Evolutionary conservation across 169 alveolate genomes (phyloP).

Genomic region (Blepharisma undulans): DNA sequence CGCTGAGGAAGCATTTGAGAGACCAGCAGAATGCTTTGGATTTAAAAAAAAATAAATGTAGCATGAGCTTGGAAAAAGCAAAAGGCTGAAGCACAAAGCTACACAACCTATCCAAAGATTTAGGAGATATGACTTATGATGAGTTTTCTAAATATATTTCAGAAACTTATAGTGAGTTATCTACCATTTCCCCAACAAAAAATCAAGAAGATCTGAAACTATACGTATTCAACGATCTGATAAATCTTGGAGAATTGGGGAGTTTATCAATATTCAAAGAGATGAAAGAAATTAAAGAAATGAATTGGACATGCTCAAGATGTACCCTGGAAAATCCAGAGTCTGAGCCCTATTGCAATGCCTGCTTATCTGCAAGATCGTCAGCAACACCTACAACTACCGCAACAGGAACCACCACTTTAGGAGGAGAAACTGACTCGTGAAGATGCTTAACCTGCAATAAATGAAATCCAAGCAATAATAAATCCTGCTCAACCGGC

Average conservation of each 20-base stretch:
- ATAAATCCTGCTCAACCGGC: too few species aligned
- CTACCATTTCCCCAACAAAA: not conserved
- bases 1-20: not conserved
- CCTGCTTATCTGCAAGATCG: not conserved
- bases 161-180: not conserved
- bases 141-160: not conserved
- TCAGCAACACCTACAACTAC: not conserved
- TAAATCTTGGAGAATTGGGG: not conserved
- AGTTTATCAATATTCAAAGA: not conserved
- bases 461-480: not conserved
- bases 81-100: not conserved
- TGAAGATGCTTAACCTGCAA: not conserved
- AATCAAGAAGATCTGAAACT: not conserved
- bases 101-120: not conserved
- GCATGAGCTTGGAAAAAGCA: not conserved
- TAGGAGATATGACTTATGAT: not conserved
- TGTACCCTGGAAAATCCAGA: not conserved
- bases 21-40: slow-evolving; percentile 4
- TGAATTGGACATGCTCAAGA: not conserved
- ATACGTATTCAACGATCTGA: not conserved
- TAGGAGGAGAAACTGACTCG: not conserved
- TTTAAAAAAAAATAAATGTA: not conserved
- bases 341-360: not conserved
- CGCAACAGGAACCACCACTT: too few species aligned
- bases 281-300: not conserved